These are phyloP conservation scores for Globisporangium recalcitrans DNA, from an alignment of 352 stramenopile genomes.

Conservation along the genomic window DNA sequence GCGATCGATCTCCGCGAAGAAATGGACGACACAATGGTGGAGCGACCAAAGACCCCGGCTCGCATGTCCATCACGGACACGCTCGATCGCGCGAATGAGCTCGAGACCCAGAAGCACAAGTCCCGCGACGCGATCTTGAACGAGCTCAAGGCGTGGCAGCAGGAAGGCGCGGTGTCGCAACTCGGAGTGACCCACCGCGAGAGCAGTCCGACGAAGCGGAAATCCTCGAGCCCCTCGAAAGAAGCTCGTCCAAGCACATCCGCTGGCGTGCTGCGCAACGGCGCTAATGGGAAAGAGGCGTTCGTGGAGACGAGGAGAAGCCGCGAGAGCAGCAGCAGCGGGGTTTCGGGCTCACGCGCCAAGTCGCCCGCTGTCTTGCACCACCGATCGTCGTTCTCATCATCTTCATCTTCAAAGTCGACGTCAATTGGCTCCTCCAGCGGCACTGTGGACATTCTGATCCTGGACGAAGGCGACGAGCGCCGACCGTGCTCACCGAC, in stretches of 20 bases:
- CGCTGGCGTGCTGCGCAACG: constrained; percentile 37
- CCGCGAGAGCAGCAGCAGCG: not conserved
- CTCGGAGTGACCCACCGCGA: constrained; percentile 27
- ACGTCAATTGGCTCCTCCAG: not conserved
- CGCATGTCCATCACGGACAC: constrained; percentile 77
- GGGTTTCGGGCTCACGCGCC: not conserved
- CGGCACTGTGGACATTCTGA: constrained; percentile 43
- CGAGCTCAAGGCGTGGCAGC: constrained; percentile 61
- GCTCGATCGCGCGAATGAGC: constrained; percentile 58
- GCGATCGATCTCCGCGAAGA: constrained; percentile 49
- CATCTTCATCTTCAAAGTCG: constrained; percentile 9
- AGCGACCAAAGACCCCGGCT: constrained; percentile 51
- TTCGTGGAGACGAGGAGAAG: constrained; percentile 35
- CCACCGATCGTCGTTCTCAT: constrained; percentile 9
- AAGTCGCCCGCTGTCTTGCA: constrained; percentile 7
- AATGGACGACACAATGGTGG: constrained; percentile 31
- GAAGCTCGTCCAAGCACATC: constrained; percentile 43
- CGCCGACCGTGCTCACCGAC: constrained; percentile 38
- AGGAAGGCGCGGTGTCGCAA: constrained; percentile 42
- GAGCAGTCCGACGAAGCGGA: constrained; percentile 20
- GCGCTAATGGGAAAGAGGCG: constrained; percentile 37
- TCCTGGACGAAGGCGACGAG: constrained; percentile 48
- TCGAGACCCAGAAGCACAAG: constrained; percentile 56
- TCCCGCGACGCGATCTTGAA: constrained; percentile 59
- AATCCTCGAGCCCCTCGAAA: constrained; percentile 8